These are phyloP conservation scores for Sphaerobolus stellatus DNA, from an alignment of 1,284 basidiomycete genomes.

Conservation along the genomic window DNA sequence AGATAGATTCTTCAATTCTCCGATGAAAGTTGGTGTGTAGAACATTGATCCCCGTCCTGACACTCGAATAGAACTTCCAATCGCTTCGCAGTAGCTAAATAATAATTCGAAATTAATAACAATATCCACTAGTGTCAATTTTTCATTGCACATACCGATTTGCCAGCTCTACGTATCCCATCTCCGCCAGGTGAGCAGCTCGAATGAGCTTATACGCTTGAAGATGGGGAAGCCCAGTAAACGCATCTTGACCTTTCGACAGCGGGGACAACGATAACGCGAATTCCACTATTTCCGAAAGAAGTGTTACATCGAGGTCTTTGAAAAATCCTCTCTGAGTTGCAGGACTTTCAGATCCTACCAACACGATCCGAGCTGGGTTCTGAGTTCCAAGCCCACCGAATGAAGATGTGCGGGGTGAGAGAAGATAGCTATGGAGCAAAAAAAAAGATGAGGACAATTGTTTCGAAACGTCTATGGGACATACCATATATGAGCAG, in stretches of 20 bases:
- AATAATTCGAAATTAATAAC: background rate
- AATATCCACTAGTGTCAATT: conserved; percentile 5
- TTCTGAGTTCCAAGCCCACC: conserved; percentile 65
- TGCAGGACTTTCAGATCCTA: conserved; percentile 64
- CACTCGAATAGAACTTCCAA: conserved; percentile 61
- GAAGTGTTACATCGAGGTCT: conserved; percentile 78
- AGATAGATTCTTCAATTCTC: conserved; percentile 78
- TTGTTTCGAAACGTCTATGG: conserved; percentile 5
- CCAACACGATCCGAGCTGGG: conserved; percentile 61
- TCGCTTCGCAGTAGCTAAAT: conserved; percentile 89
- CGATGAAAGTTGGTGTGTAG: conserved; percentile 64
- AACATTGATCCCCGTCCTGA: conserved; percentile 62
- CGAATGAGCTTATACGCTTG: conserved; percentile 87
- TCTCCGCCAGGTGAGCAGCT: conserved; percentile 76
- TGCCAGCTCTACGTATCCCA: conserved; percentile 73
- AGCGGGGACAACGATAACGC: conserved; percentile 74
- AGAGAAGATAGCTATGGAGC: conserved; percentile 75
- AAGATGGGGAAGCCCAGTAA: conserved; percentile 80
- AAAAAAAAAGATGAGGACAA: conserved; percentile 8
- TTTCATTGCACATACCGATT: conserved; percentile 58
- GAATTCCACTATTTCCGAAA: conserved; percentile 93
- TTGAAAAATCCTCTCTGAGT: conserved; percentile 54
- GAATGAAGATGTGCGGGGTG: conserved; percentile 77
- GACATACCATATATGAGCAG: conserved; percentile 86
- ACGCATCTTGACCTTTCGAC: conserved; percentile 89